A percentile compares a stretch with the other conserved stretches of the same genome.
phyloP scores from a whole-genome alignment of 768 basidiomycete genomes.

The Pisolithus microcarpus region DNA sequence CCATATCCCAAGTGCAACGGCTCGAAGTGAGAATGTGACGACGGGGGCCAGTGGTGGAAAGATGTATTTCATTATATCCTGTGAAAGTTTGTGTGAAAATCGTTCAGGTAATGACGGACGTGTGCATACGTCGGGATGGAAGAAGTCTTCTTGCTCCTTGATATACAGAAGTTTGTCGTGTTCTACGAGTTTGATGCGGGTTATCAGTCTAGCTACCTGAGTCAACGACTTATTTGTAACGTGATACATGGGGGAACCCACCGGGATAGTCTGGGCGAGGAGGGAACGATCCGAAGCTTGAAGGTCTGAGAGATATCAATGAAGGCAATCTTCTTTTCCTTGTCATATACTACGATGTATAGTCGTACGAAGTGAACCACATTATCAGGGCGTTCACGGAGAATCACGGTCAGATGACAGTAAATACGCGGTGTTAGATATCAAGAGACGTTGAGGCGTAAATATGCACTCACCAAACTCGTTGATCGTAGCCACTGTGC shows the following conservation, averaged over 20 bases:
- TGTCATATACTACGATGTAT: not conserved
- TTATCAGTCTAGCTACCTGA: slow-evolving; percentile 31
- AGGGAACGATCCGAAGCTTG: slow-evolving; percentile 32
- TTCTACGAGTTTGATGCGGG: slow-evolving; percentile 41
- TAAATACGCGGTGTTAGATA: no score
- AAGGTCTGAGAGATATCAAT: not conserved
- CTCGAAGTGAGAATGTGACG: not conserved
- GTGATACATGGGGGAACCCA: not conserved
- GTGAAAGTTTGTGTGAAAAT: not conserved
- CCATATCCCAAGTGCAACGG: not conserved
- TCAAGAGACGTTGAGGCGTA: no score
- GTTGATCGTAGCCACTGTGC: not conserved
- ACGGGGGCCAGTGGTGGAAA: not conserved
- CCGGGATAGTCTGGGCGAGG: slow-evolving; percentile 31
- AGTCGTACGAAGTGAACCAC: no score
- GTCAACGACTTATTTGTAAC: not conserved
- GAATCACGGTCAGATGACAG: no score
- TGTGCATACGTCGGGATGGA: slow-evolving; percentile 30
- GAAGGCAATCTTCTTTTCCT: not conserved
- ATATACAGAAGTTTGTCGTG: slow-evolving; percentile 39
- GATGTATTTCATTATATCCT: not conserved
- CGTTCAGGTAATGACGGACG: not conserved
- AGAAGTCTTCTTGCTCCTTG: slow-evolving; percentile 50
- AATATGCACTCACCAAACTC: not conserved
- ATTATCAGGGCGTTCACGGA: no score